Base-by-base conservation (phyloP, 305 asterid species). In the Withania somnifera region DNA sequence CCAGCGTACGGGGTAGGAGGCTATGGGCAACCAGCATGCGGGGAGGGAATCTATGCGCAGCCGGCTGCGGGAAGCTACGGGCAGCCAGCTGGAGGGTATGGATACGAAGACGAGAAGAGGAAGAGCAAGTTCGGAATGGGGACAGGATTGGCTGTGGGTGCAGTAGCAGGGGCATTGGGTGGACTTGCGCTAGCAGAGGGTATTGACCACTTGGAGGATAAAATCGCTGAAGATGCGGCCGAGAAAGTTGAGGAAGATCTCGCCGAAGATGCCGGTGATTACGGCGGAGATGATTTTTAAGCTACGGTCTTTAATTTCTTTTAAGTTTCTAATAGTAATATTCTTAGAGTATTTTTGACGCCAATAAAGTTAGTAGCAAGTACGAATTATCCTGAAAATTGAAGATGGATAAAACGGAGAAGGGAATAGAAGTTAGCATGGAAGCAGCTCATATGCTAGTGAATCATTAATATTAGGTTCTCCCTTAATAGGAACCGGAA, bases 141-240 rank as follows among this genome's bases (percentile, higher is more conserved):
- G 6, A 66, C 85, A 11, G 85, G 85, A 66, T 58, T 83, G 58
- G 85, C 85, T 36, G 82, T 78, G 47, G 85, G 85, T 61, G 85
- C 85, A 40, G 85, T 63, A 6, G 82, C 79, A 15, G 82, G 85
- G 40, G 40, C 15, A 36, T 78, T 83, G 36, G 85, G 85, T 47
- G 85, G 79, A 64, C 24, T 83, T 4, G 85, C 82, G 10, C 9
- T 83, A 40, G 60, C 28, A 11, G 85, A 34, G 67, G 85, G 85
- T 2, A 17, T 64, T 34, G 82, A 83, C 15, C 78, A 77, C 7
- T 73, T 61, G 82, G 83, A 78, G 79, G 71, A 83, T 53, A 51
- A 66, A 38, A 61, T 83, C 24, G 63, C 81, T 2, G 84, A 82
- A 3, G 75, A 82, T 2, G 84, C 20, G 53, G 82, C 82, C 6